Evolutionary conservation across 2,329 filamentous ascomycete genomes (phyloP).

Genomic region (Colletotrichum coccodes): DNA sequence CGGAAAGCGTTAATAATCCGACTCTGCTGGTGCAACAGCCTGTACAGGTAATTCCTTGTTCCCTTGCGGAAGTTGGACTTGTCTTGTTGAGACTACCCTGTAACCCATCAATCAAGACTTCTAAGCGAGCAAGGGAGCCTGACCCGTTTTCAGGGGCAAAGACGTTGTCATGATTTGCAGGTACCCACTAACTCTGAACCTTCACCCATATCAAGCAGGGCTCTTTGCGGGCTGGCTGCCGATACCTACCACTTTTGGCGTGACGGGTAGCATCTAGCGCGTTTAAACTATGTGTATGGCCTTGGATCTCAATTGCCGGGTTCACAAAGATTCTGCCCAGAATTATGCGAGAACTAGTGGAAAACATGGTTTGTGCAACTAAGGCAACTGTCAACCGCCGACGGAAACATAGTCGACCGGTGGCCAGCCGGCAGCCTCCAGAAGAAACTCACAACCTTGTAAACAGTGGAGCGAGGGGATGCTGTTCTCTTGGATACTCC

Average conservation of each 20-base stretch:
- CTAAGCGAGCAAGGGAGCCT: neutral
- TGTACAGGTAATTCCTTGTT: neutral
- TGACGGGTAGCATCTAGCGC: neutral
- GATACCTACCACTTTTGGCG: neutral
- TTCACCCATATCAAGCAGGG: constrained; percentile 4
- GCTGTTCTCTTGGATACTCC: neutral
- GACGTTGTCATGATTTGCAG: neutral
- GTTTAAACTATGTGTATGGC: neutral
- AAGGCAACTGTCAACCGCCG: no score
- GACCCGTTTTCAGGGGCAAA: constrained; percentile 5
- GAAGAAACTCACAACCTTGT: neutral
- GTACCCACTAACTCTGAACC: constrained; percentile 10
- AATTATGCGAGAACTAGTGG: neutral
- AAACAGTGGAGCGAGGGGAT: neutral
- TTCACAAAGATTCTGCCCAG: neutral
- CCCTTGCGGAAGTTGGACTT: neutral
- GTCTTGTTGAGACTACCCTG: neutral
- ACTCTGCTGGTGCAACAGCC: neutral
- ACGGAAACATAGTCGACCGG: no score
- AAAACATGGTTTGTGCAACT: neutral
- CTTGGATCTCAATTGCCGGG: neutral
- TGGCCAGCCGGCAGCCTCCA: no score
- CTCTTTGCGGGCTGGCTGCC: neutral
- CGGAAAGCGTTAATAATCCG: neutral
- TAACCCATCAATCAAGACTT: neutral